Conservation (phyloP, 2,329 filamentous ascomycete genomes). For the Xenoacremonium recifei region DNA sequence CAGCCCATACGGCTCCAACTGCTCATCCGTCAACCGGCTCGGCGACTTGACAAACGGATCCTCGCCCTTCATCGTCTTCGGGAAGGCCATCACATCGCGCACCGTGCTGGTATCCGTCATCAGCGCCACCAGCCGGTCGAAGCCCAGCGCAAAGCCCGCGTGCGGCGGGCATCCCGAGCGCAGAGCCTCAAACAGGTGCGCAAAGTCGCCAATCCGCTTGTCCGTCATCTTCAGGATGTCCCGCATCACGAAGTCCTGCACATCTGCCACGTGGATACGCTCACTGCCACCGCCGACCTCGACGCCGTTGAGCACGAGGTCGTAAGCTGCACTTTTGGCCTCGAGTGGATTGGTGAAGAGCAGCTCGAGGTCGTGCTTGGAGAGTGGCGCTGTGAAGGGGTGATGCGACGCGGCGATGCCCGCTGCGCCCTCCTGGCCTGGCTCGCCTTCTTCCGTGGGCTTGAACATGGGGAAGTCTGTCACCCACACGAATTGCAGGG, state of each 20-base stretch:
- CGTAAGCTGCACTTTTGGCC: conserved; percentile 85
- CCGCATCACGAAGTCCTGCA: conserved; percentile 83
- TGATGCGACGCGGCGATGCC: conserved; percentile 90
- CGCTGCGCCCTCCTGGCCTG: conserved; percentile 77
- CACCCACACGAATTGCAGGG: conserved; percentile 78
- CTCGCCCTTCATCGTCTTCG: conserved; percentile 87
- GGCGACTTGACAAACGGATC: conserved; percentile 82
- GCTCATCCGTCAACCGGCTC: conserved; percentile 59
- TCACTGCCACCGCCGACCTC: conserved; percentile 92
- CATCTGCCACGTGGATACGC: conserved; percentile 79
- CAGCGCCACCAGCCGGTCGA: conserved; percentile 81
- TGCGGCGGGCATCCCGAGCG: conserved; percentile 89
- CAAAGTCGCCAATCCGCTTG: conserved; percentile 74
- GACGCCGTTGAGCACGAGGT: conserved; percentile 91
- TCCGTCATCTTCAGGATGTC: conserved; percentile 78
- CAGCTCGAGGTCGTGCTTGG: conserved; percentile 68
- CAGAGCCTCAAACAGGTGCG: conserved; percentile 80
- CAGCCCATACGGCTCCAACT: conserved; percentile 44
- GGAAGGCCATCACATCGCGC: conserved; percentile 93
- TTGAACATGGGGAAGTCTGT: conserved; percentile 92
- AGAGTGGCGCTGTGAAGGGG: conserved; percentile 88
- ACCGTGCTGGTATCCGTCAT: conserved; percentile 76
- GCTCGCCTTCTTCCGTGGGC: conserved; percentile 59
- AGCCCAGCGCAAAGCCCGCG: conserved; percentile 88
- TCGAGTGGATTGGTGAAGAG: conserved; percentile 69